A percentile compares a stretch with the other conserved stretches of the same genome.
Conservation (phyloP, 2,329 filamentous ascomycete species). For the Sphaerulina musiva region DNA sequence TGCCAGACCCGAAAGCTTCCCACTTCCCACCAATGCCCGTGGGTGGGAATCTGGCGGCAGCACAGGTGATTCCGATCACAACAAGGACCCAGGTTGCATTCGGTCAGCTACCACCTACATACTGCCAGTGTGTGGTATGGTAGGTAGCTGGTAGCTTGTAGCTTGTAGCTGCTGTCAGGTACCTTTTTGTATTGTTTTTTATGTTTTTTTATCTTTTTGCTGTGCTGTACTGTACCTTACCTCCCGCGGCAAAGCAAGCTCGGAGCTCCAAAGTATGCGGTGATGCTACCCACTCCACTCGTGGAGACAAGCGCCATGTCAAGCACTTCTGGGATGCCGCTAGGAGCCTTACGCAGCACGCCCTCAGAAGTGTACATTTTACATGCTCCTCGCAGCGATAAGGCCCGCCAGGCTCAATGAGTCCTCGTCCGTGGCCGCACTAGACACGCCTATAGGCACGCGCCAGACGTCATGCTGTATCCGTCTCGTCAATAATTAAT, state of each 20-base stretch:
- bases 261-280: no score
- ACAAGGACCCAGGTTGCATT: not conserved
- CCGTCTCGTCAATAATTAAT: constrained; percentile 11
- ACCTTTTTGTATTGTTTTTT: no score
- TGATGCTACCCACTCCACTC: not conserved
- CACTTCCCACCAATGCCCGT: not conserved
- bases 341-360: constrained; percentile 1
- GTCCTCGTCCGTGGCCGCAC: not conserved
- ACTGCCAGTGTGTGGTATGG: no score
- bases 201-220: no score
- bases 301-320: constrained; percentile 1
- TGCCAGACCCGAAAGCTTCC: constrained; percentile 1
- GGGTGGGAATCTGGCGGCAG: not conserved
- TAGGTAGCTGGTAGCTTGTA: no score
- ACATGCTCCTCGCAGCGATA: constrained; percentile 1
- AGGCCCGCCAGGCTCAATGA: not conserved
- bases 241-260: no score
- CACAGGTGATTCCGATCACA: not conserved
- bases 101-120: not conserved
- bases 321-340: constrained; percentile 4
- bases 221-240: no score
- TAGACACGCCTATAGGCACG: not conserved
- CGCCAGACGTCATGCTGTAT: not conserved
- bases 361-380: not conserved
- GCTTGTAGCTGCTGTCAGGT: not conserved